Conservation (phyloP, 257 asterid genomes). For the Nicotiana attenuata region DNA sequence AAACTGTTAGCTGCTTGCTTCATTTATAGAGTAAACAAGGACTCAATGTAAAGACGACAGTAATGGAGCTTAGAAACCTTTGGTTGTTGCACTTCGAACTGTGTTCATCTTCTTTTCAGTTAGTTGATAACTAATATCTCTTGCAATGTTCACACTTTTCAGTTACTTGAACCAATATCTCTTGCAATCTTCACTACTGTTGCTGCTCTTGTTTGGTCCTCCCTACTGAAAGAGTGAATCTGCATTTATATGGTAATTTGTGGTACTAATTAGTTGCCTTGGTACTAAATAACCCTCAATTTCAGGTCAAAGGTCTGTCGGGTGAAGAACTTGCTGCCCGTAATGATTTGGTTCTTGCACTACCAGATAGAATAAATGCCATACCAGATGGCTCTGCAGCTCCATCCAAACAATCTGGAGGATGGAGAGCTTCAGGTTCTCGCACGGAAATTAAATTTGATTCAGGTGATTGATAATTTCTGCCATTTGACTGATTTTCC, state of each 20-base stretch:
- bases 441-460: slow-evolving; percentile 86
- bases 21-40: background rate
- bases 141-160: background rate
- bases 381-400: slow-evolving; percentile 92
- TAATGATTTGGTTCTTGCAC: slow-evolving; percentile 84
- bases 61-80: background rate
- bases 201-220: background rate
- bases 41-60: background rate
- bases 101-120: background rate
- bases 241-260: background rate
- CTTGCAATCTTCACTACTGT: background rate
- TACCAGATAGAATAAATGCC: slow-evolving; percentile 88
- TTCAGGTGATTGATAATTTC: slow-evolving; percentile 51
- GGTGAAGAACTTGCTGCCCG: slow-evolving; percentile 83
- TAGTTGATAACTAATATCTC: background rate
- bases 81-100: background rate
- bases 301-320: slow-evolving; percentile 88
- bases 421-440: slow-evolving; percentile 91
- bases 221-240: background rate
- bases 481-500: slow-evolving; percentile 7
- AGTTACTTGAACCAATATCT: background rate
- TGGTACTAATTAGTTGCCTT: background rate
- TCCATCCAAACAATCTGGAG: slow-evolving; percentile 82
- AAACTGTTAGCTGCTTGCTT: background rate
- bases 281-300: slow-evolving; percentile 2